Base-by-base conservation (phyloP, 2,329 filamentous ascomycete genomes). In the Clonostachys rosea region DNA sequence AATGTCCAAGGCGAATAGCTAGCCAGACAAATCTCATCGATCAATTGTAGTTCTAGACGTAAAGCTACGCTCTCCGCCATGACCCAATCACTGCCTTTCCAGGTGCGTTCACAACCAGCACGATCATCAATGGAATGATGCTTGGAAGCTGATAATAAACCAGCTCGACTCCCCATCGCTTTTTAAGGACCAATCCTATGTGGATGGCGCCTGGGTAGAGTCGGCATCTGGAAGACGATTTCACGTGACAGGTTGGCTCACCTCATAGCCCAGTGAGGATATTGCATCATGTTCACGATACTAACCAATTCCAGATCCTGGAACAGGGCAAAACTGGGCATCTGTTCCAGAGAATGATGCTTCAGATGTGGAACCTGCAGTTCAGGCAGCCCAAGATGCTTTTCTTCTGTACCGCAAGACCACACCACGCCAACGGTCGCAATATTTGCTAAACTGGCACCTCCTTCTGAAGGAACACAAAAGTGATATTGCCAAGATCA, bases 281-380 rank as follows among this genome's bases (percentile, higher is more conserved):
- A 24, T 24, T 24, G 24, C 2, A 7, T 3, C 24, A 8, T 30
- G 1, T 30, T 30, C 24, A 10, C 24, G 8, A 10, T 30, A 30
- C 24, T 30, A 30, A 30, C 24, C 24, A 30, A 30, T 36, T 40
- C 6, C n/a, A 47, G 76, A 81, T 50, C 78, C 78, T 1, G 78
- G 77, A 37, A 73, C 71, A 6, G 72, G 72, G 52, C 64, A 65
- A 40, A 52, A 65, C 4, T 81, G 76, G 75, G 70, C 74, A 3
- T 70, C 69, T 8, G 77, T 73, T 52, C 70, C 78, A 0, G 68
- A 75, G 53, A 74, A 69, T 53, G 60, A 61, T 5, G 61, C 62
- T n/a, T 58, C 59, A 9, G 70, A 73, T 30, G 63, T 70, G 24
- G 63, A 69, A 30, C 49, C 49, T 3, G 66, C 68, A 1, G 66